These are phyloP conservation scores for Leptosphaerulina australis DNA, from an alignment of 2,329 filamentous ascomycete genomes.

Conservation along the genomic window DNA sequence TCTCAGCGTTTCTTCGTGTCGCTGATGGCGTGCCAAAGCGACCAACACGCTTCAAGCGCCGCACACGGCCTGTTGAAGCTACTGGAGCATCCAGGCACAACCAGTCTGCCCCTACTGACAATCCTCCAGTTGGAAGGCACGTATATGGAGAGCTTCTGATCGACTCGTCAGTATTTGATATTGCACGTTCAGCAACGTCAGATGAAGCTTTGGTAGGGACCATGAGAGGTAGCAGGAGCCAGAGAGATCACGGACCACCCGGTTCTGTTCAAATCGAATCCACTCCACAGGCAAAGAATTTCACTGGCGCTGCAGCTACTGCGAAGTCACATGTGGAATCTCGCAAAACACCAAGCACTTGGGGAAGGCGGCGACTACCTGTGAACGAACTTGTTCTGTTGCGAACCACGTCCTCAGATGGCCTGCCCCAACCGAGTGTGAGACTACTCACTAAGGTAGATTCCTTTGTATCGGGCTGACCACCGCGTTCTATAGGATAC, in stretches of 20 bases:
- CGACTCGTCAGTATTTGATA: background rate
- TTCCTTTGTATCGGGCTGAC: background rate
- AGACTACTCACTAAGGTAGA: conserved; percentile 5
- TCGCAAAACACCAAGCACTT: conserved; percentile 11
- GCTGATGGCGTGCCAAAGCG: conserved; percentile 31
- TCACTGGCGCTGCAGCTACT: background rate
- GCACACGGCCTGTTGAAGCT: background rate
- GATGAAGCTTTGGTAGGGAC: too few relatives aligned
- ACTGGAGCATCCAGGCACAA: background rate
- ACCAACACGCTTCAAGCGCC: conserved; percentile 31
- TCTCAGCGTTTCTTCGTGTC: conserved; percentile 33
- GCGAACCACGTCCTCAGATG: conserved; percentile 36
- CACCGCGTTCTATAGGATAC: conserved; percentile 21
- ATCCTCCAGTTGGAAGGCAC: background rate
- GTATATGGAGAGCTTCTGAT: background rate
- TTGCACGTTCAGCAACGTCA: background rate
- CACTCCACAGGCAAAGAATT: background rate
- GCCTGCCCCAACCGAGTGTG: conserved; percentile 37
- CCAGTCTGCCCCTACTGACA: background rate
- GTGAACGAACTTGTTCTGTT: conserved; percentile 36
- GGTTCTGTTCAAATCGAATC: background rate
- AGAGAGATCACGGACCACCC: background rate
- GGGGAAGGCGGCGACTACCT: conserved; percentile 30
- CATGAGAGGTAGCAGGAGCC: background rate
- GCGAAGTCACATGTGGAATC: background rate